Conservation (phyloP, 164 flowering plant species). For the Magnolia sinica region DNA sequence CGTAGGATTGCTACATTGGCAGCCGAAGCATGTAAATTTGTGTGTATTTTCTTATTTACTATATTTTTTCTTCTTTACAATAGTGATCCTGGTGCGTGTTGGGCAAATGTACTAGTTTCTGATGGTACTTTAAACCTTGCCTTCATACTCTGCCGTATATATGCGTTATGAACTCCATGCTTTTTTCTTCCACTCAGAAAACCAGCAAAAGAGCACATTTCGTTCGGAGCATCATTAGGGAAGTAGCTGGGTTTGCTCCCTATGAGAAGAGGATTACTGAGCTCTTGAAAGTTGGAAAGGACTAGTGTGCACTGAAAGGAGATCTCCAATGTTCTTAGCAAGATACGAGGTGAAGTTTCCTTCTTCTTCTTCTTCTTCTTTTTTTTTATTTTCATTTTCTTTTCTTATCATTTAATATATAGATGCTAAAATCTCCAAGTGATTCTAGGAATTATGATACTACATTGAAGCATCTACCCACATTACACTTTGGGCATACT, state of each 20-base stretch:
- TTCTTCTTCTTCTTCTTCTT: neutral
- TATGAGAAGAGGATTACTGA: constrained; percentile 47
- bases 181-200: constrained; percentile 21
- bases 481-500: too few relatives aligned
- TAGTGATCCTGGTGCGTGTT: too few relatives aligned
- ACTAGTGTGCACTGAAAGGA: constrained; percentile 44
- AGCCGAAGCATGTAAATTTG: too few relatives aligned
- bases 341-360: constrained; percentile 29
- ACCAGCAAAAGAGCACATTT: constrained; percentile 38
- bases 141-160: too few relatives aligned
- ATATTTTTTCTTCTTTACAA: too few relatives aligned
- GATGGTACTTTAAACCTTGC: too few relatives aligned
- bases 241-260: constrained; percentile 47
- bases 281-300: constrained; percentile 43
- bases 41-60: too few relatives aligned
- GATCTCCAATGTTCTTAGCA: constrained; percentile 43
- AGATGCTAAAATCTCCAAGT: neutral
- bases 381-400: neutral
- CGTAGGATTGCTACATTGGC: too few relatives aligned
- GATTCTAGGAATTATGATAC: too few relatives aligned
- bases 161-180: neutral
- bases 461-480: too few relatives aligned
- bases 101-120: too few relatives aligned
- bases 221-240: constrained; percentile 33
- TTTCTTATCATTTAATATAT: neutral